Conservation (phyloP, 371 early-diverging fungal species). For the Mortierella sp. region DNA sequence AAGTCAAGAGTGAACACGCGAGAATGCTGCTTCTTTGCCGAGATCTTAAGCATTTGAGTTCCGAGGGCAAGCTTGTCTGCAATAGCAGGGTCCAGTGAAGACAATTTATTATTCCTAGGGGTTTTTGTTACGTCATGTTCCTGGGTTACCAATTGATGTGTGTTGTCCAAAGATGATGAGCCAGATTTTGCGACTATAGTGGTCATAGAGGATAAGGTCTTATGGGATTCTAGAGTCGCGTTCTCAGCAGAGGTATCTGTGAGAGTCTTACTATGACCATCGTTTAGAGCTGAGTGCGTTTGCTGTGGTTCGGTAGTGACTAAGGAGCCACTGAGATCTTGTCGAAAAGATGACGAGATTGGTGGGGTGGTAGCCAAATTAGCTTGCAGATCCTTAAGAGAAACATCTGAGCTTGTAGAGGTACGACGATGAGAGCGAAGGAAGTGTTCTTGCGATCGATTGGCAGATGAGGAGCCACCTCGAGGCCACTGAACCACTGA, state of each 20-base stretch:
- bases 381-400: conserved; percentile 40
- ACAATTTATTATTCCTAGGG: conserved; percentile 2
- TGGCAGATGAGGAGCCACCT: conserved; percentile 41
- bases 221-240: neutral
- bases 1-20: conserved; percentile 58
- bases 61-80: conserved; percentile 40
- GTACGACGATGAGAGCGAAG: conserved; percentile 36
- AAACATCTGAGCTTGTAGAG: conserved; percentile 44
- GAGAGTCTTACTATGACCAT: neutral
- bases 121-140: conserved; percentile 7
- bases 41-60: conserved; percentile 55
- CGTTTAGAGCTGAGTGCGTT: neutral
- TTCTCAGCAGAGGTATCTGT: neutral
- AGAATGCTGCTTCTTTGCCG: conserved; percentile 57
- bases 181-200: neutral
- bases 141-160: neutral
- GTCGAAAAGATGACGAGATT: conserved; percentile 18
- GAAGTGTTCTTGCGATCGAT: conserved; percentile 52
- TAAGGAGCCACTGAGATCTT: conserved; percentile 14
- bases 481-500: conserved; percentile 54
- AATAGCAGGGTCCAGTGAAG: conserved; percentile 13
- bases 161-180: neutral
- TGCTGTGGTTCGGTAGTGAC: conserved; percentile 10
- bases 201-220: too few species aligned
- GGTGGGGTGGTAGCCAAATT: conserved; percentile 50